These are phyloP conservation scores for Cladophialophora bantiana DNA, from an alignment of 2,329 filamentous ascomycete genomes.

Conservation along the genomic window DNA sequence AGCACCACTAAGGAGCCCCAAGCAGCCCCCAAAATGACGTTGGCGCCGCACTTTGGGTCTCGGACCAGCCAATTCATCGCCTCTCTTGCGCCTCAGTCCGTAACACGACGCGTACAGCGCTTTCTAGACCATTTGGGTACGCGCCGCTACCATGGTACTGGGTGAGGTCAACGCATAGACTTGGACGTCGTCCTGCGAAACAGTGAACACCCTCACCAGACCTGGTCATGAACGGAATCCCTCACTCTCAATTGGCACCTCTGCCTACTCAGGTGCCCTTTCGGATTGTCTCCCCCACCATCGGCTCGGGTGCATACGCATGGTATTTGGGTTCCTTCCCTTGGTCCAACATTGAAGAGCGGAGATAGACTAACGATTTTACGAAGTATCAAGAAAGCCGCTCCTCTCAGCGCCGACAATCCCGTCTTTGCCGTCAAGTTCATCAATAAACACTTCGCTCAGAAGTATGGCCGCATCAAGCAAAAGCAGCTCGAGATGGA, in stretches of 20 bases:
- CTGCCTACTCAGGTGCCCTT: conserved; percentile 81
- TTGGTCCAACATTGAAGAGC: conserved; percentile 40
- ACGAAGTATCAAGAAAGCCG: conserved; percentile 86
- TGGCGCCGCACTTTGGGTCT: not conserved
- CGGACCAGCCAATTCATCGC: conserved; percentile 12
- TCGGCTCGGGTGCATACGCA: conserved; percentile 95
- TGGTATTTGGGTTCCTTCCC: conserved; percentile 65
- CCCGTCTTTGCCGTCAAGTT: conserved; percentile 97
- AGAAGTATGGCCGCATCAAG: conserved; percentile 85
- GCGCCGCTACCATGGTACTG: not conserved
- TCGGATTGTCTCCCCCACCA: conserved; percentile 92
- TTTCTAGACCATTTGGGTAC: conserved; percentile 1
- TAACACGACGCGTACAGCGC: conserved; percentile 10
- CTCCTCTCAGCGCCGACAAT: conserved; percentile 69
- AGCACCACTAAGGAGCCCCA: not conserved
- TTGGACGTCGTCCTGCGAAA: conserved; percentile 11
- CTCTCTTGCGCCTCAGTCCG: not conserved
- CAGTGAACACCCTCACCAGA: not conserved
- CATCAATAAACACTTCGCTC: conserved; percentile 96
- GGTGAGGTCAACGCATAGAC: conserved; percentile 9
- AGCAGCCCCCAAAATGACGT: conserved; percentile 21
- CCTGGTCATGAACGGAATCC: conserved; percentile 36
- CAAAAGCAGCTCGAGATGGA: conserved; percentile 91
- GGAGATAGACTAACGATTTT: conserved; percentile 41
- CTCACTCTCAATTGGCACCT: conserved; percentile 85